Conservation (phyloP, 371 early-diverging fungal species). For the Smittium culicis region DNA sequence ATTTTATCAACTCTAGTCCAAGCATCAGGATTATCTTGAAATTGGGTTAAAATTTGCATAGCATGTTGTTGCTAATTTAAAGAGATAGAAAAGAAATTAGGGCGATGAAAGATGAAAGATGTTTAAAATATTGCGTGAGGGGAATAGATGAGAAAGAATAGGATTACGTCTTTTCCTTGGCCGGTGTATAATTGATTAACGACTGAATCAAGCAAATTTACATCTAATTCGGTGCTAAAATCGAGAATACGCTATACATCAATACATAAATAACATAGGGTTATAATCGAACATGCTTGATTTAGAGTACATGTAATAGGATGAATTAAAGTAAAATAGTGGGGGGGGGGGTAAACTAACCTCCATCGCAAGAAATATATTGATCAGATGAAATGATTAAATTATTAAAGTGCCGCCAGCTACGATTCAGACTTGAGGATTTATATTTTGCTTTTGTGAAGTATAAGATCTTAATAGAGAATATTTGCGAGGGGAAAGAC, state of each 20-base stretch:
- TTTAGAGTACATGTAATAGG: no score
- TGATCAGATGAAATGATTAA: no score
- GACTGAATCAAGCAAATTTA: conserved; percentile 74
- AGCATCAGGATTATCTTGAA: conserved; percentile 92
- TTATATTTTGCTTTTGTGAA: no score
- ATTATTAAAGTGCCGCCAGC: no score
- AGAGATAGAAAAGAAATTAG: background rate
- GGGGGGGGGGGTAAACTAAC: no score
- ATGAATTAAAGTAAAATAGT: no score
- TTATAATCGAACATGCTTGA: no score
- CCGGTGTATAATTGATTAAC: conserved; percentile 63
- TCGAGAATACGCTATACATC: conserved; percentile 60
- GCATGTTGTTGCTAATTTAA: conserved; percentile 60
- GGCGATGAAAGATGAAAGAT: background rate
- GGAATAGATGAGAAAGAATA: background rate
- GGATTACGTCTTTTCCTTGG: conserved; percentile 53
- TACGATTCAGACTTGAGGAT: no score
- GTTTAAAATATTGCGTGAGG: background rate
- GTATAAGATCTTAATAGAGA: no score
- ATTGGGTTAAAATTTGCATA: conserved; percentile 70
- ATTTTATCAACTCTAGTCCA: conserved; percentile 95
- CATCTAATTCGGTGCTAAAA: conserved; percentile 76
- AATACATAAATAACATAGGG: background rate
- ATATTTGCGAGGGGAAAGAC: no score
- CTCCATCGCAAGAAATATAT: no score